Conservation (phyloP, 805 yeast genomes). For the Starmerella bombicola region DNA sequence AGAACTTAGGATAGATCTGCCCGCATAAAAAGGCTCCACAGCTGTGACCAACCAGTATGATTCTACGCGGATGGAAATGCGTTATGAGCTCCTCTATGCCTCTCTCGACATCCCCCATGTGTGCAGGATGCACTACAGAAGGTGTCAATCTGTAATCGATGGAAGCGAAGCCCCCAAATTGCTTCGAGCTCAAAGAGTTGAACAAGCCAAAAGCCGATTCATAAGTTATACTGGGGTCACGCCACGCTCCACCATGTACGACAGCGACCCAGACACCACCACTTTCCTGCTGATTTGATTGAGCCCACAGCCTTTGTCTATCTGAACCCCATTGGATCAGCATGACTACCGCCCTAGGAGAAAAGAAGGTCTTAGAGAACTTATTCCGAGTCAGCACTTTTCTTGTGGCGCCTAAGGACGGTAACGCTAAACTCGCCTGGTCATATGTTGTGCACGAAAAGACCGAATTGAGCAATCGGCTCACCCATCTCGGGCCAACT, state of each 20-base stretch:
- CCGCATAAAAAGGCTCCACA: slow-evolving; percentile 62
- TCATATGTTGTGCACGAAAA: not conserved
- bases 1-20: slow-evolving; percentile 29
- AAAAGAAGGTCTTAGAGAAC: too few relatives aligned
- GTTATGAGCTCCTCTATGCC: slow-evolving; percentile 31
- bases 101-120: slow-evolving; percentile 41
- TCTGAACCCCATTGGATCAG: slow-evolving; percentile 7
- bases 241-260: slow-evolving; percentile 87
- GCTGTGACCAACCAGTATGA: slow-evolving; percentile 55
- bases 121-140: slow-evolving; percentile 47
- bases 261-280: slow-evolving; percentile 34
- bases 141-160: slow-evolving; percentile 61
- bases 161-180: slow-evolving; percentile 28
- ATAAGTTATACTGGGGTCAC: slow-evolving; percentile 51
- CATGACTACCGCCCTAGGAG: not conserved
- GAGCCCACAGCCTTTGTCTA: slow-evolving; percentile 6
- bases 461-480: not conserved
- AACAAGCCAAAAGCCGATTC: slow-evolving; percentile 38
- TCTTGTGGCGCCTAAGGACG: too few relatives aligned
- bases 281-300: not conserved
- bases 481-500: not conserved
- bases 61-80: slow-evolving; percentile 23
- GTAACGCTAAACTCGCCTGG: too few relatives aligned
- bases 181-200: slow-evolving; percentile 5
- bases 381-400: too few relatives aligned